A percentile compares a stretch with the other conserved stretches of the same genome.
phyloP scores from a whole-genome alignment of 768 basidiomycete genomes.

The Vishniacozyma victoriae region DNA sequence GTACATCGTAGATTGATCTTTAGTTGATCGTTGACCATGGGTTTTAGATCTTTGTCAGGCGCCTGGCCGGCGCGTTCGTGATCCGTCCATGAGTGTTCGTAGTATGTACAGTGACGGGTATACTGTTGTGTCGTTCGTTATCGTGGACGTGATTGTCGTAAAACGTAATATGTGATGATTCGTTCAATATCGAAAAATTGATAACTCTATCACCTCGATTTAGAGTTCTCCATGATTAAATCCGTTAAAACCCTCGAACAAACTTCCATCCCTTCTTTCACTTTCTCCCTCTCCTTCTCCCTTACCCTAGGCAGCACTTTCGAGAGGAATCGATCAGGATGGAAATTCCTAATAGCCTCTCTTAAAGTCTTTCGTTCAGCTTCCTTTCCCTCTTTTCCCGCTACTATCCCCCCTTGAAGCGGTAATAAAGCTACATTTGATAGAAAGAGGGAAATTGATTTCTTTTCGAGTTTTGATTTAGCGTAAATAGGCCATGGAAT shows the following conservation, averaged over 20 bases:
- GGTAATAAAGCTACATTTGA: neutral
- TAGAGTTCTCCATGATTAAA: slow-evolving; percentile 23
- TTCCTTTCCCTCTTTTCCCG: slow-evolving; percentile 17
- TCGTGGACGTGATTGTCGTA: no score
- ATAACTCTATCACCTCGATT: no score
- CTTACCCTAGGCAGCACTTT: slow-evolving; percentile 31
- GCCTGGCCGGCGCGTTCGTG: no score
- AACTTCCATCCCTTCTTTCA: slow-evolving; percentile 43
- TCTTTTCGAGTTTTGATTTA: neutral
- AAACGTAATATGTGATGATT: no score
- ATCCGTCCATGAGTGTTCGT: no score
- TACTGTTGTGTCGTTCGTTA: no score
- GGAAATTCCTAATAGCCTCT: slow-evolving; percentile 53
- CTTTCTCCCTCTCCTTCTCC: slow-evolving; percentile 32
- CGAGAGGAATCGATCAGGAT: slow-evolving; percentile 47
- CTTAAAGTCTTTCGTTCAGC: slow-evolving; percentile 56
- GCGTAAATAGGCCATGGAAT: slow-evolving; percentile 45
- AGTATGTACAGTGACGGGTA: no score
- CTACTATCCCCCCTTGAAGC: slow-evolving; percentile 1
- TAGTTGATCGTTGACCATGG: no score
- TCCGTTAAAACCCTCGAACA: slow-evolving; percentile 42
- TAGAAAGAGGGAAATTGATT: neutral
- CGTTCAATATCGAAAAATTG: no score
- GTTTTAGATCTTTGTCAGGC: no score
- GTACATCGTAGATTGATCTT: no score